phyloP scores from a whole-genome alignment of 1,284 basidiomycete genomes.

The Cutaneotrichosporon cavernicola region DNA sequence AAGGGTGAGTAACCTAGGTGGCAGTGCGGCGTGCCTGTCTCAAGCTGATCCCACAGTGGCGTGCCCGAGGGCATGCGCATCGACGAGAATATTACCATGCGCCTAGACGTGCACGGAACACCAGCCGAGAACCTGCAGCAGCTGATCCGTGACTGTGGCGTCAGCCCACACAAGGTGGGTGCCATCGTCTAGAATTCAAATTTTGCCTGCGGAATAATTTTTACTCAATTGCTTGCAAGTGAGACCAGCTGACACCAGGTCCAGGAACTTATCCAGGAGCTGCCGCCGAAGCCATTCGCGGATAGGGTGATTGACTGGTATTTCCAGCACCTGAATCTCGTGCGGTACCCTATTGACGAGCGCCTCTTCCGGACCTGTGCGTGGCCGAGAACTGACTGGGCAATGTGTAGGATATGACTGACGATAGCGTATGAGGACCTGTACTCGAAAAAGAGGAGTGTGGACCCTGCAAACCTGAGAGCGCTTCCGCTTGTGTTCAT shows the following conservation, averaged over 20 bases:
- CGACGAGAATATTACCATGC: constrained; percentile 49
- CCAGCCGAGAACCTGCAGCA: constrained; percentile 58
- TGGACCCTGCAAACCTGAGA: constrained; percentile 77
- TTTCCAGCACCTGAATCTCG: constrained; percentile 74
- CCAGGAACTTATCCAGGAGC: constrained; percentile 79
- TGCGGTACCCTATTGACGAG: constrained; percentile 89
- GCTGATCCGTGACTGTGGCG: constrained; percentile 83
- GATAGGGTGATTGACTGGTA: constrained; percentile 60
- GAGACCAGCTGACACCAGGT: constrained; percentile 52
- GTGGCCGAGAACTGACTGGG: not conserved
- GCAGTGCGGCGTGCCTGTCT: not conserved
- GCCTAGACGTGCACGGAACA: constrained; percentile 50
- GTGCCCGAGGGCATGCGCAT: constrained; percentile 43
- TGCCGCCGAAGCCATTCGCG: constrained; percentile 71
- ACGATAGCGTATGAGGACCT: constrained; percentile 68
- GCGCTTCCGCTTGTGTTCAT: constrained; percentile 89
- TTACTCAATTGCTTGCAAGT: not conserved
- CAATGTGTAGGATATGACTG: not conserved
- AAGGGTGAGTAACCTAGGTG: constrained; percentile 36
- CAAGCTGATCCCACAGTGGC: constrained; percentile 25
- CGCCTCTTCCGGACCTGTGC: constrained; percentile 68
- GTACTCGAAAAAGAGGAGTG: constrained; percentile 67
- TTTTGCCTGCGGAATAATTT: not conserved
- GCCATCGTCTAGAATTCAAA: not conserved
- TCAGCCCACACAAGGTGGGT: constrained; percentile 70